Conservation (phyloP, 1,139 yeast genomes). For the Protomyces inouyei region DNA sequence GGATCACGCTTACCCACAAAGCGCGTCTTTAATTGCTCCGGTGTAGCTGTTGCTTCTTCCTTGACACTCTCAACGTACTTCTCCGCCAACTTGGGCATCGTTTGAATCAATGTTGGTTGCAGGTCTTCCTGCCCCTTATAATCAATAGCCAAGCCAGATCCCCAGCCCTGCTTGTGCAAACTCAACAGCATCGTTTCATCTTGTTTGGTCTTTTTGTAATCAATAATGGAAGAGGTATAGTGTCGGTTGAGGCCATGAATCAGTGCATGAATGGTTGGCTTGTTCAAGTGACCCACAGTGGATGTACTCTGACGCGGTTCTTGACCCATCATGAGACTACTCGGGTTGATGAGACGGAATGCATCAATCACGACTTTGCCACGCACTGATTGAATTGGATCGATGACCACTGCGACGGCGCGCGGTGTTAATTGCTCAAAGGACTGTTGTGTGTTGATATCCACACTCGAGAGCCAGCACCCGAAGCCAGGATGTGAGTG, state of each 20-base stretch:
- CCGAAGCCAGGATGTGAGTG: slow-evolving; percentile 99
- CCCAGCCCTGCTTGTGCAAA: slow-evolving; percentile 95
- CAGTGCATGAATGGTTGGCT: slow-evolving; percentile 96
- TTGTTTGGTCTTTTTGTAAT: slow-evolving; percentile 84
- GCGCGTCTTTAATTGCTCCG: slow-evolving; percentile 86
- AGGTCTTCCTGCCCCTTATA: slow-evolving; percentile 72
- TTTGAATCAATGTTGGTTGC: slow-evolving; percentile 66
- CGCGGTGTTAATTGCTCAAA: slow-evolving; percentile 92
- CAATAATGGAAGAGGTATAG: slow-evolving; percentile 90
- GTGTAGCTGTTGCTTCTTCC: slow-evolving; percentile 84
- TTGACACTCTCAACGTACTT: slow-evolving; percentile 85
- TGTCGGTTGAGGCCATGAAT: slow-evolving; percentile 97
- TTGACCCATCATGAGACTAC: slow-evolving; percentile 87
- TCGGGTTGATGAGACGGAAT: slow-evolving; percentile 85
- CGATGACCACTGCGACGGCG: slow-evolving; percentile 96
- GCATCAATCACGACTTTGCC: slow-evolving; percentile 99
- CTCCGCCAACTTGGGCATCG: slow-evolving; percentile 85
- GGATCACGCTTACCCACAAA: slow-evolving; percentile 99
- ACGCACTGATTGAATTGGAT: slow-evolving; percentile 95
- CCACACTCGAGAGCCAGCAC: slow-evolving; percentile 98
- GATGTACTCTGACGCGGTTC: slow-evolving; percentile 98
- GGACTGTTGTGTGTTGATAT: slow-evolving; percentile 94
- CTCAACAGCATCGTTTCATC: slow-evolving; percentile 94
- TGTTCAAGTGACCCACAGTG: slow-evolving; percentile 88
- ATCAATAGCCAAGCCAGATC: slow-evolving; percentile 80